These are phyloP conservation scores for Fusarium circinatum DNA, from an alignment of 2,329 filamentous ascomycete genomes.

Conservation along the genomic window DNA sequence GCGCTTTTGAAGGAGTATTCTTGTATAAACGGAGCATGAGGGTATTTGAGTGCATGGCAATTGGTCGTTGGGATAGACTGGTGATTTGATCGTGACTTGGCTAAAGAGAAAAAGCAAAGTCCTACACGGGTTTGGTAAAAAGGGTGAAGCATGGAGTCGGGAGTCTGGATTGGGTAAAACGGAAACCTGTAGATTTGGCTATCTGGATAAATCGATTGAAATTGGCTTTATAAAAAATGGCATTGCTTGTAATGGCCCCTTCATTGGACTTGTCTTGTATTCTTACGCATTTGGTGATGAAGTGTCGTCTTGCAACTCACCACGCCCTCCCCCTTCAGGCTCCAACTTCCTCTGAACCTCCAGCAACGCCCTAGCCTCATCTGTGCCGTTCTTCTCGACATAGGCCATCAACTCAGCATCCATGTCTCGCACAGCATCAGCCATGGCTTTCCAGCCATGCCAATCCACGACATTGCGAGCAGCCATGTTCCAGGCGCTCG, in stretches of 20 bases:
- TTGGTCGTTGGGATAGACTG: background rate
- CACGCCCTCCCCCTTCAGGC: conserved; percentile 24
- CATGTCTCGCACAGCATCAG: conserved; percentile 40
- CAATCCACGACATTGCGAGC: conserved; percentile 52
- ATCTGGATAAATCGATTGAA: background rate
- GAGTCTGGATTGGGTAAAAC: background rate
- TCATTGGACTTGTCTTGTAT: background rate
- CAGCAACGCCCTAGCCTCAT: conserved; percentile 28
- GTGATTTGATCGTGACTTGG: background rate
- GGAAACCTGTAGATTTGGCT: conserved; percentile 10
- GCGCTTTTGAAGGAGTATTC: background rate
- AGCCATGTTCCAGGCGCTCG: conserved; percentile 50
- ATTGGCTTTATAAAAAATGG: background rate
- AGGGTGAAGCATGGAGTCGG: background rate
- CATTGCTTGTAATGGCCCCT: background rate
- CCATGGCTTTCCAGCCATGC: conserved; percentile 45
- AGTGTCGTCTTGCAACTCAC: background rate
- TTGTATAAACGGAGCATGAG: background rate
- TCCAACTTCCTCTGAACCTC: conserved; percentile 23
- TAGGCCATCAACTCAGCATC: conserved; percentile 42
- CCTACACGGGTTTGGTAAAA: background rate
- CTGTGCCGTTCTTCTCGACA: conserved; percentile 37
- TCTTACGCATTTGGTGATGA: background rate
- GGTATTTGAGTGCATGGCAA: background rate
- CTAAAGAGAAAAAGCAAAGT: background rate